phyloP scores from a whole-genome alignment of 306 rosid species.

The Casuarina glauca region DNA sequence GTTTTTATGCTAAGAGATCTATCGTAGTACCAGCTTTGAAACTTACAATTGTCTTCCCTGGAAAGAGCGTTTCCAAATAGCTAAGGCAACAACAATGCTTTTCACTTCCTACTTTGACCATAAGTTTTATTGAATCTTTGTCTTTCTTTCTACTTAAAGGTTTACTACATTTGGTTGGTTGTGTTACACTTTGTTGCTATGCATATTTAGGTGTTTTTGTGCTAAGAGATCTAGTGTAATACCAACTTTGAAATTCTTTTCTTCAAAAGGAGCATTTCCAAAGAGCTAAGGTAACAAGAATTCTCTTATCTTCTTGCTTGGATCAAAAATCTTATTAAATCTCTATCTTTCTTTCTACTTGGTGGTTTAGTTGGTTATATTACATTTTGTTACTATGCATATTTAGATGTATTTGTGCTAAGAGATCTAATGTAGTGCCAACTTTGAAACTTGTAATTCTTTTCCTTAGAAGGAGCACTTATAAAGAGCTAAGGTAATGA shows the following conservation, averaged over 20 bases:
- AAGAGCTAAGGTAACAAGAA: slow-evolving; percentile 32
- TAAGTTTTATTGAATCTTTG: too few species aligned
- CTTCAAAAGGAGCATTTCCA: slow-evolving; percentile 14
- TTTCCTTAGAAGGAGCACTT: slow-evolving; percentile 6
- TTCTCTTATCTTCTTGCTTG: slow-evolving; percentile 4
- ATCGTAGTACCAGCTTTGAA: too few species aligned
- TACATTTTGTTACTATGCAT: not conserved
- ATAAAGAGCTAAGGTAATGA: slow-evolving; percentile 34
- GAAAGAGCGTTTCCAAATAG: too few species aligned
- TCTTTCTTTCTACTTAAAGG: too few species aligned
- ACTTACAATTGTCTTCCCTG: too few species aligned
- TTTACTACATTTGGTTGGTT: too few species aligned
- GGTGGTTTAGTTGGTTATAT: not conserved
- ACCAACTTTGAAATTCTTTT: slow-evolving; percentile 18
- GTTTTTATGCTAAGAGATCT: too few species aligned
- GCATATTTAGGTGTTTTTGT: too few species aligned
- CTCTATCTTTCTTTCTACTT: not conserved
- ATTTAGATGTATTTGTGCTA: not conserved
- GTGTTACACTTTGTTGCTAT: too few species aligned
- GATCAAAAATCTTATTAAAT: slow-evolving; percentile 3
- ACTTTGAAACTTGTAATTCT: slow-evolving; percentile 28
- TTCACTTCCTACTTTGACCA: too few species aligned
- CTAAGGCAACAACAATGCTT: too few species aligned
- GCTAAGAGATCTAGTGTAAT: not conserved
- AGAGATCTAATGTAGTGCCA: not conserved